These are phyloP conservation scores for Postia placenta DNA, from an alignment of 768 basidiomycete genomes.

Conservation along the genomic window DNA sequence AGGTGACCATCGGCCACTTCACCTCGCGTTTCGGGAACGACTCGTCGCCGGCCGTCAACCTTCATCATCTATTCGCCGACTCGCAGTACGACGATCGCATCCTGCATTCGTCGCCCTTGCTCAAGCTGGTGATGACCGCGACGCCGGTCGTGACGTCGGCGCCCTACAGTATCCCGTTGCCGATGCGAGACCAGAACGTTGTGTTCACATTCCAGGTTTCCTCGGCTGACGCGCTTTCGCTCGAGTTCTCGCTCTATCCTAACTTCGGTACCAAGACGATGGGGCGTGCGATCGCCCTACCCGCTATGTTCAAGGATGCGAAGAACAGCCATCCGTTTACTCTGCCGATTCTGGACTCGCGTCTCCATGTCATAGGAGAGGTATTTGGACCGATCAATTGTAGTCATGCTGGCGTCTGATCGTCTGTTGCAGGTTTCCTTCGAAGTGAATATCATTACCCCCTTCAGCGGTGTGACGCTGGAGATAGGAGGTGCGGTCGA, in stretches of 20 bases:
- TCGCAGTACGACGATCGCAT: conserved; percentile 61
- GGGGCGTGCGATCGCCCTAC: conserved; percentile 83
- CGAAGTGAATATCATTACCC: conserved; percentile 78
- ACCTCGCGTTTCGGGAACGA: conserved; percentile 38
- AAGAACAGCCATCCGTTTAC: conserved; percentile 48
- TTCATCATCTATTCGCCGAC: conserved; percentile 70
- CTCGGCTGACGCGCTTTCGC: conserved; percentile 59
- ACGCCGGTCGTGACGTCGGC: conserved; percentile 78
- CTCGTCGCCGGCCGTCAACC: conserved; percentile 44
- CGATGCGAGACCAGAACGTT: conserved; percentile 62
- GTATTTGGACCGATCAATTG: conserved; percentile 35
- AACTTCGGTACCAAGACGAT: conserved; percentile 97
- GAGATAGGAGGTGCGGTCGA: conserved; percentile 94
- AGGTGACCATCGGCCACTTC: conserved; percentile 73
- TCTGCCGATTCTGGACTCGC: conserved; percentile 85
- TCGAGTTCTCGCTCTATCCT: conserved; percentile 95
- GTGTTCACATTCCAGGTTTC: conserved; percentile 86
- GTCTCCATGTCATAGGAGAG: conserved; percentile 92
- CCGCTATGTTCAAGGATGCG: conserved; percentile 59
- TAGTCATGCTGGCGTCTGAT: background rate
- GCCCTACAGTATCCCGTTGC: conserved; percentile 86
- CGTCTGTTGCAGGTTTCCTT: conserved; percentile 63
- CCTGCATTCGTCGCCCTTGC: conserved; percentile 68
- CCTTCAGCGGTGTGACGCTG: conserved; percentile 88
- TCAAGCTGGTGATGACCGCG: conserved; percentile 94